Conservation (phyloP, 106 monocot genomes). For the Agapanthus africanus region DNA sequence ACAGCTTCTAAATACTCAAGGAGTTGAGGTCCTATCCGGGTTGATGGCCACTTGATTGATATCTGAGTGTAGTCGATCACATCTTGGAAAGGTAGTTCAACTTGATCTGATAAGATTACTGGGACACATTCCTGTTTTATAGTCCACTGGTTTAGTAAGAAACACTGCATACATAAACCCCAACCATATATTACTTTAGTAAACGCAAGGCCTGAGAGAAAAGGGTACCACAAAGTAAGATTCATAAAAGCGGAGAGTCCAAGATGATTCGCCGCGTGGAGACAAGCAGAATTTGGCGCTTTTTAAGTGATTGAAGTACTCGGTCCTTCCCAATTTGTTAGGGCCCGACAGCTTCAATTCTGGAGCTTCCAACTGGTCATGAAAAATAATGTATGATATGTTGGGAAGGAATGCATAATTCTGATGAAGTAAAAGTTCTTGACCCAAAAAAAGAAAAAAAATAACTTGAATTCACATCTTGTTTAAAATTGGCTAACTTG, state of each 20-base stretch:
- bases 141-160: conserved; percentile 7
- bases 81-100: conserved; percentile 94
- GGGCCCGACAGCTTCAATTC: conserved; percentile 80
- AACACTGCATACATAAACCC: no score
- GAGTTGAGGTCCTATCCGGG: conserved; percentile 51
- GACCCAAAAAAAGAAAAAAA: no score
- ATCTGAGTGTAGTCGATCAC: conserved; percentile 76
- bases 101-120: conserved; percentile 90
- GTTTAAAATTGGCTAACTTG: no score
- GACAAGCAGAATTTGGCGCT: conserved; percentile 94
- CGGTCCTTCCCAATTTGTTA: conserved; percentile 77
- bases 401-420: no score
- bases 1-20: conserved; percentile 77
- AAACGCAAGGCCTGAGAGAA: conserved; percentile 18
- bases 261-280: conserved; percentile 98
- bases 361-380: conserved; percentile 91
- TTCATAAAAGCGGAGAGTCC: conserved; percentile 99
- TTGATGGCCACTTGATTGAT: conserved; percentile 96
- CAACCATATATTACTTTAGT: neutral
- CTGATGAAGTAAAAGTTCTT: no score
- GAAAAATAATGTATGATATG: conserved; percentile 37
- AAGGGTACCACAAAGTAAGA: conserved; percentile 84
- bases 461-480: no score
- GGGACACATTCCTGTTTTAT: conserved; percentile 86
- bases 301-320: conserved; percentile 88